phyloP scores from a whole-genome alignment of 768 basidiomycete genomes.

The Collybia sp. region DNA sequence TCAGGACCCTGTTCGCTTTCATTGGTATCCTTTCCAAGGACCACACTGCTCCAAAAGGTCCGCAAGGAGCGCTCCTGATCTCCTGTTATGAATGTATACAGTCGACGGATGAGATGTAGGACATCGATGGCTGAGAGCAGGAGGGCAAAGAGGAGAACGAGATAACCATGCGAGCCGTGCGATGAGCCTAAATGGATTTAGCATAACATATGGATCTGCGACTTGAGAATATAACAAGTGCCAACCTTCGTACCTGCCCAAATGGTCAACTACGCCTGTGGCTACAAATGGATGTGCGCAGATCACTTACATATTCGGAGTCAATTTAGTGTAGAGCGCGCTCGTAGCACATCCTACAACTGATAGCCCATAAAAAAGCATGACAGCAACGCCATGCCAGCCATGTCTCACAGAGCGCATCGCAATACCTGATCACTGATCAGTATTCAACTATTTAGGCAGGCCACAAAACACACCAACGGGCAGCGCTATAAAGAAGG shows the following conservation, averaged over 20 bases:
- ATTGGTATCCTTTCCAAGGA: slow-evolving; percentile 42
- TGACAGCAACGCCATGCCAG: slow-evolving; percentile 51
- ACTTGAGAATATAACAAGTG: slow-evolving; percentile 7
- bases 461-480: slow-evolving; percentile 45
- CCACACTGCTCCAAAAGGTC: slow-evolving; percentile 51
- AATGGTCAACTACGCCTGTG: slow-evolving; percentile 1
- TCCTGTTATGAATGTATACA: slow-evolving; percentile 40
- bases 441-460: slow-evolving; percentile 2
- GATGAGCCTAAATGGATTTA: slow-evolving; percentile 27
- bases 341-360: slow-evolving; percentile 65
- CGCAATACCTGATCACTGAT: slow-evolving; percentile 54
- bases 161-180: slow-evolving; percentile 63
- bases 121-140: slow-evolving; percentile 47
- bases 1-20: slow-evolving; percentile 29
- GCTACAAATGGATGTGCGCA: slow-evolving; percentile 6
- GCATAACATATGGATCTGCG: not conserved
- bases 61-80: slow-evolving; percentile 40
- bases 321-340: slow-evolving; percentile 69
- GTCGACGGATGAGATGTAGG: slow-evolving; percentile 41
- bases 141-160: slow-evolving; percentile 32
- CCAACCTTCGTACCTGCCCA: slow-evolving; percentile 61
- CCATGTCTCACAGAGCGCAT: slow-evolving; percentile 75
- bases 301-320: slow-evolving; percentile 74
- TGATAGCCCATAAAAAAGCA: slow-evolving; percentile 58
- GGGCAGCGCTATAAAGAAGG: slow-evolving; percentile 83